Evolutionary conservation across 2,329 filamentous ascomycete genomes (phyloP).

Genomic region (Emergomyces pasteurianus): DNA sequence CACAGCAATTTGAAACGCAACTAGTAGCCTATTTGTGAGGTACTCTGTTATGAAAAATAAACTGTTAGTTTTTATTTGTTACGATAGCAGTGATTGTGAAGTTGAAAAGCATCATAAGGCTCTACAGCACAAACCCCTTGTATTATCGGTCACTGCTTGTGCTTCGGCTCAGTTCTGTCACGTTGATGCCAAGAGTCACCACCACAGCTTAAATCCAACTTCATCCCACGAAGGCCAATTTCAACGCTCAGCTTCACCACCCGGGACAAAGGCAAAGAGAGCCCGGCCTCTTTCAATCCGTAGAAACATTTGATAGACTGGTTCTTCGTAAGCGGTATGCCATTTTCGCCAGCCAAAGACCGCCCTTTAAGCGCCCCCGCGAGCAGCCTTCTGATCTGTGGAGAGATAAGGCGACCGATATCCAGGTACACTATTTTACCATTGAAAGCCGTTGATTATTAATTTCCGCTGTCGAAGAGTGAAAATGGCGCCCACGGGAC

Average conservation of each 20-base stretch:
- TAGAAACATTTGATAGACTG: background rate
- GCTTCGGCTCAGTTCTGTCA: too few relatives aligned
- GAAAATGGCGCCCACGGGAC: constrained; percentile 1
- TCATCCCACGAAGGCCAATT: background rate
- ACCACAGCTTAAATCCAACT: background rate
- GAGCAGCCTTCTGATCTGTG: background rate
- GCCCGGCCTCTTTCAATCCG: background rate
- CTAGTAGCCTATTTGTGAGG: too few relatives aligned
- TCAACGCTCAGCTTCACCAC: background rate
- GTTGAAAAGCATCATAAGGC: too few relatives aligned
- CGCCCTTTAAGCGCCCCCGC: too few relatives aligned
- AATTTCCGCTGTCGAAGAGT: too few relatives aligned
- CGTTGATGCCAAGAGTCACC: background rate
- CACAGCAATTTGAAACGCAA: too few relatives aligned
- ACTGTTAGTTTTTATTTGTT: too few relatives aligned
- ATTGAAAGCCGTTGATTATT: background rate
- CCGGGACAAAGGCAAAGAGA: background rate
- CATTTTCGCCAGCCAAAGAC: too few relatives aligned
- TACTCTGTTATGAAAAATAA: too few relatives aligned
- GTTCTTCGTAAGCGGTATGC: background rate
- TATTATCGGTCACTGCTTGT: too few relatives aligned
- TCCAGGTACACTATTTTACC: background rate
- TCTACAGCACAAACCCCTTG: too few relatives aligned
- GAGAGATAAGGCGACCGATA: background rate
- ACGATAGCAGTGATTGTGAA: too few relatives aligned